Evolutionary conservation across 305 asterid species (phyloP).

Genomic region (Striga hermonthica): DNA sequence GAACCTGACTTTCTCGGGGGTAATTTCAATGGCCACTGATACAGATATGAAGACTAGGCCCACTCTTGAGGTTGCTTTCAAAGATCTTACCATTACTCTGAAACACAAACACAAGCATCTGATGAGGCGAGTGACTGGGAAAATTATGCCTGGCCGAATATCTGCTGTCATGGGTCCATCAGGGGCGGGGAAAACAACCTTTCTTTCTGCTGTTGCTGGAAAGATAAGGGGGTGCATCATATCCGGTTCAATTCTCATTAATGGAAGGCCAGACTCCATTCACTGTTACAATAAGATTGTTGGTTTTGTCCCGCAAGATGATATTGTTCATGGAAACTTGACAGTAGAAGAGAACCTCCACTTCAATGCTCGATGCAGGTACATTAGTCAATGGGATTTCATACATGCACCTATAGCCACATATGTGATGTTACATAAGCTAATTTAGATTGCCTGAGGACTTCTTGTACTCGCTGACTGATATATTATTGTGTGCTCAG

Average conservation of each 20-base stretch:
- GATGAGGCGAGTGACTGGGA: conserved; percentile 92
- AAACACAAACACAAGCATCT: conserved; percentile 74
- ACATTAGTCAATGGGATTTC: conserved; percentile 25
- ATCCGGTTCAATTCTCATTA: conserved; percentile 79
- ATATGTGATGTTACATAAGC: conserved; percentile 17
- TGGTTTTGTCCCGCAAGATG: conserved; percentile 99
- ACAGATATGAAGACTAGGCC: conserved; percentile 75
- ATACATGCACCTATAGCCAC: conserved; percentile 20
- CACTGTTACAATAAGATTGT: conserved; percentile 80
- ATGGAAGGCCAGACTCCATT: conserved; percentile 80
- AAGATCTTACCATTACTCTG: conserved; percentile 85
- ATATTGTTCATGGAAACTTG: conserved; percentile 94
- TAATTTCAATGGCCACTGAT: conserved; percentile 84
- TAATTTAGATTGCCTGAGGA: conserved; percentile 1
- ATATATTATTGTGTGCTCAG: neutral
- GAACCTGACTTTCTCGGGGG: conserved; percentile 89
- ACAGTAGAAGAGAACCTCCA: conserved; percentile 96
- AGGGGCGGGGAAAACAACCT: conserved; percentile 97
- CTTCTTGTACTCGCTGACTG: conserved; percentile 15
- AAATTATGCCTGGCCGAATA: conserved; percentile 76
- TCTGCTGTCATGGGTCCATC: conserved; percentile 99
- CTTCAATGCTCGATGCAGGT: conserved; percentile 99
- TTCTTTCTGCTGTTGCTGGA: conserved; percentile 92
- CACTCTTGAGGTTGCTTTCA: conserved; percentile 80
- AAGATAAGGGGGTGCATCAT: conserved; percentile 70